Conservation (phyloP, 106 monocot genomes). For the Dendrobium catenatum region DNA sequence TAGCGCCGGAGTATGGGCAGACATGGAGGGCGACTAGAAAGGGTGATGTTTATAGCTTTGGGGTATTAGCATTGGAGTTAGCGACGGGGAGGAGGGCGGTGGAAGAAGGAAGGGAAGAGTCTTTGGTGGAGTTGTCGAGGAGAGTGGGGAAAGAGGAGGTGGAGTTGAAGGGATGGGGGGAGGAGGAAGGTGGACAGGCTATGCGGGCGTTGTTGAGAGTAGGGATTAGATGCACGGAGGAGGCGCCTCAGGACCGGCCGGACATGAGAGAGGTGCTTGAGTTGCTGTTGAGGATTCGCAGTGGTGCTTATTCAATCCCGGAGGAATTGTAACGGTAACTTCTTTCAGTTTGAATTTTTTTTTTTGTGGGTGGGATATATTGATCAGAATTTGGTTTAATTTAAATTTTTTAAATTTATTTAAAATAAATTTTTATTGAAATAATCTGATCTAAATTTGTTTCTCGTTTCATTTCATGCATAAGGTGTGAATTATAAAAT, state of each 20-base stretch:
- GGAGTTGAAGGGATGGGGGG: background rate
- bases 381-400: too few relatives aligned
- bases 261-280: constrained; percentile 55
- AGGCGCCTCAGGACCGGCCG: constrained; percentile 47
- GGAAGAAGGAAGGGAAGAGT: constrained; percentile 64
- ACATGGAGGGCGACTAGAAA: constrained; percentile 66
- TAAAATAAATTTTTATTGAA: too few relatives aligned
- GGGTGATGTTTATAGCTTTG: constrained; percentile 85
- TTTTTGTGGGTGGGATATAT: too few relatives aligned
- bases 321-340: too few relatives aligned
- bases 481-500: too few relatives aligned
- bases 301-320: too few relatives aligned
- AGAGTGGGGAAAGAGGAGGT: constrained; percentile 13
- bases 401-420: too few relatives aligned
- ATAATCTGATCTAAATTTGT: too few relatives aligned
- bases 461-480: too few relatives aligned
- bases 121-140: constrained; percentile 60
- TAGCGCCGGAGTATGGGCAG: constrained; percentile 75
- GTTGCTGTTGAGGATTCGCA: constrained; percentile 18
- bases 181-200: background rate
- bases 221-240: constrained; percentile 54
- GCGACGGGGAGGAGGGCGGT: constrained; percentile 66
- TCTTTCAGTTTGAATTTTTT: too few relatives aligned
- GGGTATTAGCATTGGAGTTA: constrained; percentile 72
- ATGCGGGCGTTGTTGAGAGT: constrained; percentile 24